Conservation (phyloP, 2,329 filamentous ascomycete species). For the Harringtonia aguacate region DNA sequence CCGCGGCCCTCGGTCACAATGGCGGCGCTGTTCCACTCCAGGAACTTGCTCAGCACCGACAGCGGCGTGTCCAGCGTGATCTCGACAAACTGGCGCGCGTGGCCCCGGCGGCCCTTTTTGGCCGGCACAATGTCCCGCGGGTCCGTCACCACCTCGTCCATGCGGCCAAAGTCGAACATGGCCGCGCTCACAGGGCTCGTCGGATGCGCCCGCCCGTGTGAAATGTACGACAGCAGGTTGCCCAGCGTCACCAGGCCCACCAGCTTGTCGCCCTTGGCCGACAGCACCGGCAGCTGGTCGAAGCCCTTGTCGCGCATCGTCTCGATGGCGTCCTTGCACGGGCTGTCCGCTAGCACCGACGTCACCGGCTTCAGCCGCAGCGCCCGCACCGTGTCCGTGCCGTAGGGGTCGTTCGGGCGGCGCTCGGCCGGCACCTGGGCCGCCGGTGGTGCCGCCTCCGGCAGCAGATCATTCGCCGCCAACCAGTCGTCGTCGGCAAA, state of each 20-base stretch:
- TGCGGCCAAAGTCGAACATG: constrained; percentile 91
- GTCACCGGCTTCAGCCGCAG: constrained; percentile 91
- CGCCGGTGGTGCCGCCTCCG: constrained; percentile 38
- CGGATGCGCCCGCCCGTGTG: constrained; percentile 65
- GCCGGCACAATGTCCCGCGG: constrained; percentile 49
- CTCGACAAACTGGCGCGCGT: constrained; percentile 72
- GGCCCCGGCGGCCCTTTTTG: constrained; percentile 14
- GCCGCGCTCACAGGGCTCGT: constrained; percentile 69
- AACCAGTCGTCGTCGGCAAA: constrained; percentile 99
- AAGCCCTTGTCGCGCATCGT: constrained; percentile 98
- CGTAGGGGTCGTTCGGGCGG: constrained; percentile 54
- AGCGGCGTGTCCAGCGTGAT: constrained; percentile 88
- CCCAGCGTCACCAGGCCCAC: constrained; percentile 91
- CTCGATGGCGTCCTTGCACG: constrained; percentile 83
- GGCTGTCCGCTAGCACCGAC: constrained; percentile 59
- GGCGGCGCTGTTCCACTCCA: constrained; percentile 96
- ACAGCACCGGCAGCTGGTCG: constrained; percentile 88
- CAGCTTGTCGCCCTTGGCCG: constrained; percentile 56
- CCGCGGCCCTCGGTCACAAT: constrained; percentile 63
- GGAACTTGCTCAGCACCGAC: constrained; percentile 76
- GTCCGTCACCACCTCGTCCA: constrained; percentile 87
- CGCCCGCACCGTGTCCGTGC: constrained; percentile 66
- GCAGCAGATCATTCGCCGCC: constrained; percentile 85
- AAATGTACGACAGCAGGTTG: constrained; percentile 86
- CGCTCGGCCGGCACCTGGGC: constrained; percentile 21